Base-by-base conservation (phyloP, 345 rosid species). In the Boechera retrofracta region DNA sequence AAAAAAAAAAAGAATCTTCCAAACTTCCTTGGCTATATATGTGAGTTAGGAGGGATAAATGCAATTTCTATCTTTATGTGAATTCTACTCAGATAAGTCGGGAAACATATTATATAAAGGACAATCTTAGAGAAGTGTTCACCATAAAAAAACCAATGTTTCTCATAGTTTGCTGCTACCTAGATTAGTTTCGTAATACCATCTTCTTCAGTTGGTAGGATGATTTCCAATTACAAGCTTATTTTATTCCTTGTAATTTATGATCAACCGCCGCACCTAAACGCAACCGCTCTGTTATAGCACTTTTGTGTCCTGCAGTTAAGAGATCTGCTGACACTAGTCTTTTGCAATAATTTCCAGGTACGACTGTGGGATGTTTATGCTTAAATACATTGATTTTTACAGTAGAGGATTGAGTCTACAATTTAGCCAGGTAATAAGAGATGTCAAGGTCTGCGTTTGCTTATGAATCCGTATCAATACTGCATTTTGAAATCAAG, bases 281-380 rank as follows among this genome's bases (percentile, higher is more conserved):
- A 21, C 24, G 24, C 24, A 21, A 1, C 24, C 24, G 24, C 13
- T 56, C 18, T 65, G 18, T 65, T 64, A 73, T 12, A 53, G 16
- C 47, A 31, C 31, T 36, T 47, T 57, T 66, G 44, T 26, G 49
- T 59, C 28, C 1, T 60, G 10, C 4, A 31, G 57, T 33, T 24
- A 41, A 32, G 31, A 47, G 21, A 57, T 33, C 4, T 49, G 18
- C 26, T 74, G 65, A 32, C 31, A 42, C 44, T 45, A 21, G 15
- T 55, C 57, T 65, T 24, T 41, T 60, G 36, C 13, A 33, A 44
- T 35, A 0, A 47, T 66, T 39, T 6, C 0, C 87, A 94, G 98
- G 85, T 90, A 74, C 77, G 98, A 94, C 71, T 94, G 98, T 31
- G 98, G 98, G 32, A 81, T 91, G 85, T 94, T 91, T 82, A 94